A percentile compares a stretch with the other conserved stretches of the same genome.
These are phyloP conservation scores for Prunus kanzakura DNA, from an alignment of 306 rosid genomes.

Conservation along the genomic window DNA sequence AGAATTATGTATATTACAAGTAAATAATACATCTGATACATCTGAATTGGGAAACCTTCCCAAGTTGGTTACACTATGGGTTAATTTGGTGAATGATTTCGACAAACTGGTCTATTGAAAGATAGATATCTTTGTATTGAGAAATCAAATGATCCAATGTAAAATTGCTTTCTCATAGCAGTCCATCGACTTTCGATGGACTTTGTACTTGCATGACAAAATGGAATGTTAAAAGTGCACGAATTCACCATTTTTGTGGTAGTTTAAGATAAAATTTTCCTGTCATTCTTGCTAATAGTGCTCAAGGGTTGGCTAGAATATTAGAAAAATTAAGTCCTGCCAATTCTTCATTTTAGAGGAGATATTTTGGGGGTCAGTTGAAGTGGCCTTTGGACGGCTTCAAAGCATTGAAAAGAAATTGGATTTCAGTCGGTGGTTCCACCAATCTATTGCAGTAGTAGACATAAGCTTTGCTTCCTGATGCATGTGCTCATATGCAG, in stretches of 20 bases:
- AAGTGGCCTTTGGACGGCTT: neutral
- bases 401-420: neutral
- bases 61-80: neutral
- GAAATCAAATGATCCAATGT: neutral
- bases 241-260: neutral
- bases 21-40: no score
- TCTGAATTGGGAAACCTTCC: neutral
- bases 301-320: neutral
- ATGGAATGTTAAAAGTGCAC: neutral
- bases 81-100: neutral
- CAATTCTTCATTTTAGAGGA: neutral
- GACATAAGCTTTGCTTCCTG: neutral
- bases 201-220: neutral
- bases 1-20: neutral
- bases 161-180: neutral
- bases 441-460: neutral
- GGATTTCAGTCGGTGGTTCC: neutral
- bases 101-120: neutral
- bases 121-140: neutral
- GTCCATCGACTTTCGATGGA: neutral
- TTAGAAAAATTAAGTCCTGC: neutral
- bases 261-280: neutral
- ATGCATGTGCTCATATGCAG: neutral
- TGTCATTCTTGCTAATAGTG: neutral
- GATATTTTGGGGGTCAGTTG: neutral